These are phyloP conservation scores for Phlebiopsis gigantea DNA, from an alignment of 768 basidiomycete species.

Conservation along the genomic window DNA sequence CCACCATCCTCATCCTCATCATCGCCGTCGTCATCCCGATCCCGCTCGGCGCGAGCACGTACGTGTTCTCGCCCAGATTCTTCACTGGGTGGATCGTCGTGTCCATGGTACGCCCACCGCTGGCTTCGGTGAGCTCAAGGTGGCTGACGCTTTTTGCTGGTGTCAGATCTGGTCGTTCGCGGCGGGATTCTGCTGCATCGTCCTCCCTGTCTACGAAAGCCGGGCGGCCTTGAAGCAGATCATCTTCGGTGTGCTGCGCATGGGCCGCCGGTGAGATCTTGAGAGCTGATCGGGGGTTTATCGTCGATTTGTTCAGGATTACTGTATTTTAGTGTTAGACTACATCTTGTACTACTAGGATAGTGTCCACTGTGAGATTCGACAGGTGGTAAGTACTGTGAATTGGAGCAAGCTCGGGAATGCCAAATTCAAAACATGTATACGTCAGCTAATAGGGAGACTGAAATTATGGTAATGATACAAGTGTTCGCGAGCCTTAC, in stretches of 20 bases:
- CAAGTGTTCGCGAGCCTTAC: not conserved
- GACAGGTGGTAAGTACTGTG: too few species aligned
- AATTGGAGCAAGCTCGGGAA: too few species aligned
- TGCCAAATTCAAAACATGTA: too few species aligned
- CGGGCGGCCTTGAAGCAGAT: conserved; percentile 6
- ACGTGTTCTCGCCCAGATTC: conserved; percentile 5
- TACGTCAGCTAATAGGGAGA: too few species aligned
- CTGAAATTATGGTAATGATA: not conserved
- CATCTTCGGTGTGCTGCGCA: not conserved
- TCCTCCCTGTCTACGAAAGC: conserved; percentile 10
- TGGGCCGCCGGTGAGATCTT: not conserved
- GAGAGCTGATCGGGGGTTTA: too few species aligned
- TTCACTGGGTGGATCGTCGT: conserved; percentile 2
- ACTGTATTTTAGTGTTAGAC: not conserved
- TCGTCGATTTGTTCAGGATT: too few species aligned
- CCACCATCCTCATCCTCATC: conserved; percentile 1
- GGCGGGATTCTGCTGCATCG: conserved; percentile 8
- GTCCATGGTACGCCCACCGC: not conserved
- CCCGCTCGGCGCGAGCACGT: conserved; percentile 1
- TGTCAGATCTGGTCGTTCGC: conserved; percentile 2
- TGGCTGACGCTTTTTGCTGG: not conserved
- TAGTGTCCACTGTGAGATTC: not conserved
- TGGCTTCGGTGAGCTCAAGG: not conserved
- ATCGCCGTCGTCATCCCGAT: not conserved
- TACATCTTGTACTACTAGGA: not conserved